Base-by-base conservation (phyloP, 1,139 yeast genomes). In the Scheffersomyces illinoinensis region DNA sequence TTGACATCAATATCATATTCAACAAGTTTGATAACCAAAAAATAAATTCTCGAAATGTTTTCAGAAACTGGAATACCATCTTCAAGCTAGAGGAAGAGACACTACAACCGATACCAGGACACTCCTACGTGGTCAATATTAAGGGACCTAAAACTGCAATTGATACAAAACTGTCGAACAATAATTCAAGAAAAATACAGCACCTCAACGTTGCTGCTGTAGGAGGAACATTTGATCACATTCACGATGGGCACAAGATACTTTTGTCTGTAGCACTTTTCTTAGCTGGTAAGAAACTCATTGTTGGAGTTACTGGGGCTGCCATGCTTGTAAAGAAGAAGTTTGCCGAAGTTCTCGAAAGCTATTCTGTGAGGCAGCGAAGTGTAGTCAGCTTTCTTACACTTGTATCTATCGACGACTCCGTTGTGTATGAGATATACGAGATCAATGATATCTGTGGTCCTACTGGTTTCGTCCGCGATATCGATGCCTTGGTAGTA, bases 171-270 rank as follows among this genome's bases (percentile, higher is more conserved):
- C 10, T 2, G 2, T 5, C 17, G 5, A 50, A 21, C 18, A 18
- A 24, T 8, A 24, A 24, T 33, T 10, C 43, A 33, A 43, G 20
- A 23, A 33, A 24, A 14, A 18, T 46, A 26, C 53, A 51, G 14
- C 46, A 21, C 17, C 63, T 48, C 53, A 46, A 47, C n/a, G 59
- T 59, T 1, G 65, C 67, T 17, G 96, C 96, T 0, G 88, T 93
- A 0, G 99, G 99, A 0, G 99, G 99, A 0, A 96, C 99, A 0
- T 96, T 96, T 76, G 99, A 96, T 70, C 98, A 96, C 74, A 71
- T 96, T 49, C 99, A 96, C 68, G 97, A 90, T 68, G 99, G 99
- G 0, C 99, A 96, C 74, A 92, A 91, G 71, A 88, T 95, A 43
- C 76, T 96, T 21, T 77, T 96, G 8, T 88, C 97, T 0, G 78